Base-by-base conservation (phyloP, 352 stramenopile genomes). In the Phytophthora vignae region DNA sequence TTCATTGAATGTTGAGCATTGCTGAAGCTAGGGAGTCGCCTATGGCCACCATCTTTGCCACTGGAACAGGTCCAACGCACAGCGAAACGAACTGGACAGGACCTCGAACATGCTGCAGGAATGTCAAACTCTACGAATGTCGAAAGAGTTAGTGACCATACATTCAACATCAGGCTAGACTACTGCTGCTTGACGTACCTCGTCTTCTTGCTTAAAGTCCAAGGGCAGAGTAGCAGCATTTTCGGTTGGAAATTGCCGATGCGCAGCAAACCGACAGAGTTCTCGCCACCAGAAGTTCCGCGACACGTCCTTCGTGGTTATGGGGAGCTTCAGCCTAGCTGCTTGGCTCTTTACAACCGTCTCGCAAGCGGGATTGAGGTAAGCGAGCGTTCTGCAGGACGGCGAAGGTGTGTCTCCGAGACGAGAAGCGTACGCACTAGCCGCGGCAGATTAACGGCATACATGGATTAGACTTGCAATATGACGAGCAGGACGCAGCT, bases 171-270 rank as follows among this genome's bases (percentile, higher is more conserved):
- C 27, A 61, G 6, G 17, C 7, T 9, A 38, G 29, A 7, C 25
- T 48, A 21, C 12, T 31, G 3, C 27, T 19, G 40, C 8, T 31
- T 6, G 25, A 64, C 40, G 29, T 48, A 87, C 77, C 63, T 85
- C 80, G 25, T 87, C 75, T 44, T 85, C 69, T 44, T 71, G 75
- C 54, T 83, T 85, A 67, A 72, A 87, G 60, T 85, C 68, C 1
- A 66, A 53, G 38, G 46, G 29, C 15, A 56, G 21, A 29, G 14
- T 29, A 4, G 21, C 53, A 44, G 14, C 5, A 49, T 40, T 55
- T 9, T 44, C 1, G 17, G 38, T 46, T 46, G 42, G 22, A 42
- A 55, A 27, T 50, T 81, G 63, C 8, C 77, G 71, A 46, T 70
- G 48, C 7, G 55, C 68, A 11, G 73, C 58, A 66, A 84, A 84